Conservation (phyloP, 1,284 basidiomycete species). For the Ustilago curta region DNA sequence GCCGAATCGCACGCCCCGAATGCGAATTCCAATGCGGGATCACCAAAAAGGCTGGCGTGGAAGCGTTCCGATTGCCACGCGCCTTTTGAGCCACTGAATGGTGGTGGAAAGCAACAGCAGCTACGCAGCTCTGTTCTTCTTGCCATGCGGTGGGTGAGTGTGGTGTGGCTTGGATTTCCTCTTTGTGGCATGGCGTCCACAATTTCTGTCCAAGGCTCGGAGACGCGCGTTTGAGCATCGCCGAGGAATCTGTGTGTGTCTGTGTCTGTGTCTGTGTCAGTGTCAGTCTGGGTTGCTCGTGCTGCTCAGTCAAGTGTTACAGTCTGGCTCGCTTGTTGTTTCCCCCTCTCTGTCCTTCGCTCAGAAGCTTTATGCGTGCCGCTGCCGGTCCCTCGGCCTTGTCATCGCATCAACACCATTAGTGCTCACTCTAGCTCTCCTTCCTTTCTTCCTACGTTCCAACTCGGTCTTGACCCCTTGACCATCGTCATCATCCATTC, state of each 20-base stretch:
- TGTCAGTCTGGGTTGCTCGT: too few relatives aligned
- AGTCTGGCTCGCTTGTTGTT: constrained; percentile 8
- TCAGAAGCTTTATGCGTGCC: constrained; percentile 43
- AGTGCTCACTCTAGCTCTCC: constrained; percentile 21
- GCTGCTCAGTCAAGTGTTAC: too few relatives aligned
- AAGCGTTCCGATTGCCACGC: too few relatives aligned
- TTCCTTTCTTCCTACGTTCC: constrained; percentile 7
- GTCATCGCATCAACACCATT: constrained; percentile 21
- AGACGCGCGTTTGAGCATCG: constrained; percentile 12
- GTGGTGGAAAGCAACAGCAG: too few relatives aligned
- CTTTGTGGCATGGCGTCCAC: too few relatives aligned
- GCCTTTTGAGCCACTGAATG: too few relatives aligned
- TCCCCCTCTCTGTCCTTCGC: background rate
- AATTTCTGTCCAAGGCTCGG: constrained; percentile 6
- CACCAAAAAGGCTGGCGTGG: too few relatives aligned
- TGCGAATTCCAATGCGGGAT: too few relatives aligned
- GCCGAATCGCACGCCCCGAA: too few relatives aligned
- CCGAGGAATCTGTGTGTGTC: constrained; percentile 14
- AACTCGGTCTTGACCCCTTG: constrained; percentile 7
- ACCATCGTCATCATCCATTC: constrained; percentile 16
- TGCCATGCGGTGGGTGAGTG: background rate
- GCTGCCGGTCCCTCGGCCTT: constrained; percentile 43
- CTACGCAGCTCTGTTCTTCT: background rate
- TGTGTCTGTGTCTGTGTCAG: too few relatives aligned
- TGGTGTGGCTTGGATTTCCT: background rate